A percentile compares a stretch with the other conserved stretches of the same genome.
phyloP scores from a whole-genome alignment of 1,284 basidiomycete species.

The Rhodotorula mucilaginosa region DNA sequence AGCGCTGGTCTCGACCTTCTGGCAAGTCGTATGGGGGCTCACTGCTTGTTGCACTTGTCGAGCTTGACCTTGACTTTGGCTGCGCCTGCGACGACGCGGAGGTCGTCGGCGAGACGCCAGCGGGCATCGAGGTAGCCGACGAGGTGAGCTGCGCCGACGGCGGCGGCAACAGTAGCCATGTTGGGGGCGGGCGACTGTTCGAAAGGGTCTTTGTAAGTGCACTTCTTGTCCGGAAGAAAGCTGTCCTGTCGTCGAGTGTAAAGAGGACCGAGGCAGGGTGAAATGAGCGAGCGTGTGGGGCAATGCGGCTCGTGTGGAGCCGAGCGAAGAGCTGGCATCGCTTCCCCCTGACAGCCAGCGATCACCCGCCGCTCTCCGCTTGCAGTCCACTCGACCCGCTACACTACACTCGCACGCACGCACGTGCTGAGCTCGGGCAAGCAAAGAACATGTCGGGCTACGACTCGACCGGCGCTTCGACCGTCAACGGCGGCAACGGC shows the following conservation, averaged over 20 bases:
- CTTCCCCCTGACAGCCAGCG: too few relatives aligned
- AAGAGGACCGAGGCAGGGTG: too few relatives aligned
- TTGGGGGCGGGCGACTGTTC: too few relatives aligned
- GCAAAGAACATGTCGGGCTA: neutral
- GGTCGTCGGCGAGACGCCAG: constrained; percentile 22
- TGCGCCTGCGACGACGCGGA: constrained; percentile 6
- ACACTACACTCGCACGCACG: neutral
- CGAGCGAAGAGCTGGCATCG: too few relatives aligned
- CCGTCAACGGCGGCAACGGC: neutral
- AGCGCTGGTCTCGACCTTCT: too few relatives aligned
- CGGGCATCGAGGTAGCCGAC: constrained; percentile 26
- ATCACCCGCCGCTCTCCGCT: too few relatives aligned
- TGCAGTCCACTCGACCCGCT: neutral
- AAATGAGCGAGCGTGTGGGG: too few relatives aligned
- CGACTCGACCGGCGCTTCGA: neutral
- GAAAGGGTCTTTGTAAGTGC: too few relatives aligned
- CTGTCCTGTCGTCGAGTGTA: too few relatives aligned
- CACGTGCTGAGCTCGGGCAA: neutral
- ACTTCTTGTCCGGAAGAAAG: too few relatives aligned
- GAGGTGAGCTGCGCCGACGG: neutral
- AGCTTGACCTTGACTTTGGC: constrained; percentile 15
- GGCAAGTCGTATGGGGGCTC: neutral
- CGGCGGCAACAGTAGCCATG: neutral
- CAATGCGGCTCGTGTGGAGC: too few relatives aligned
- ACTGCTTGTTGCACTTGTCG: constrained; percentile 1